These are phyloP conservation scores for Metschnikowia baotianmanensis DNA, from an alignment of 805 yeast species.

Conservation along the genomic window DNA sequence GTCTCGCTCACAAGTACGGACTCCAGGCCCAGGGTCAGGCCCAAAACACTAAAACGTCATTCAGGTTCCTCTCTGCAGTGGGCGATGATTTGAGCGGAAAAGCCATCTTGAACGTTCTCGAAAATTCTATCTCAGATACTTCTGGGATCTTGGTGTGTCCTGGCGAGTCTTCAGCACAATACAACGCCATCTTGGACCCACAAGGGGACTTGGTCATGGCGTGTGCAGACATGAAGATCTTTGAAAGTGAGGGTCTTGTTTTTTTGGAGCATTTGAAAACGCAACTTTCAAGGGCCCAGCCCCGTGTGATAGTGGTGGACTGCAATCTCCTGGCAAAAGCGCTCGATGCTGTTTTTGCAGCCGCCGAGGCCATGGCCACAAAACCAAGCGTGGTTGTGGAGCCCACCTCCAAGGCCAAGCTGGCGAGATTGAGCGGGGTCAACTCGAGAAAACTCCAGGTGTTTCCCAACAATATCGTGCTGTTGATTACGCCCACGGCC, in stretches of 20 bases:
- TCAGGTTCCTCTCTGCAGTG: slow-evolving; percentile 54
- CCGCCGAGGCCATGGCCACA: slow-evolving; percentile 4
- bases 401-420: slow-evolving; percentile 74
- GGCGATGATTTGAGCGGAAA: slow-evolving; percentile 59
- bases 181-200: slow-evolving; percentile 62
- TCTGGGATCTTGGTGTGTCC: slow-evolving; percentile 39
- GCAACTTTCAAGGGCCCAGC: slow-evolving; percentile 40
- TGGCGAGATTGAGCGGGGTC: slow-evolving; percentile 44
- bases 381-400: slow-evolving; percentile 52
- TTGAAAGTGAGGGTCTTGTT: slow-evolving; percentile 47
- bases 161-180: slow-evolving; percentile 57
- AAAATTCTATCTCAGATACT: slow-evolving; percentile 25
- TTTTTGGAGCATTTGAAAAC: slow-evolving; percentile 31
- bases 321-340: slow-evolving; percentile 58
- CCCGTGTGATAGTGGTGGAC: slow-evolving; percentile 59
- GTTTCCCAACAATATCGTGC: slow-evolving; percentile 47
- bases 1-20: slow-evolving; percentile 53
- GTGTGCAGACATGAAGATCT: slow-evolving; percentile 79
- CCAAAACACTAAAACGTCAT: slow-evolving; percentile 8
- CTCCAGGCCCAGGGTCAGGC: slow-evolving; percentile 10
- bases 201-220: slow-evolving; percentile 70
- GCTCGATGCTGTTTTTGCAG: slow-evolving; percentile 20
- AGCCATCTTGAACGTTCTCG: slow-evolving; percentile 32
- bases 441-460: slow-evolving; percentile 30
- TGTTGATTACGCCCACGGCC: slow-evolving; percentile 66